A percentile compares a stretch with the other conserved stretches of the same genome.
phyloP scores from a whole-genome alignment of 257 asterid genomes.

The Cordia subcordata region DNA sequence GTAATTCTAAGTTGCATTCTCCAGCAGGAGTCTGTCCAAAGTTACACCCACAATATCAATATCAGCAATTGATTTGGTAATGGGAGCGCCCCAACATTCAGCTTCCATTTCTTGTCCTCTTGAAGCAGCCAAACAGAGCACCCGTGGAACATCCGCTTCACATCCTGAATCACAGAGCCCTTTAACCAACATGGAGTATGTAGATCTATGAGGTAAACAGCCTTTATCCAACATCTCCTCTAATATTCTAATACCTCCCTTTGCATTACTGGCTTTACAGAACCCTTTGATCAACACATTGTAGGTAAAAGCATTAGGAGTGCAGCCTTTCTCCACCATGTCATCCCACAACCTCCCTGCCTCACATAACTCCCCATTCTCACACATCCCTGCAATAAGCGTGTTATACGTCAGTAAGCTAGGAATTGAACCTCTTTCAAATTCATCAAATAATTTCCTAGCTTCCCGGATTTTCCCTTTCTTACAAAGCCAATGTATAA shows the following conservation, averaged over 20 bases:
- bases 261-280: constrained; percentile 60
- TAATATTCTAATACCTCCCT: constrained; percentile 57
- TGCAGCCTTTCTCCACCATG: constrained; percentile 71
- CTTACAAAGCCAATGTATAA: constrained; percentile 81
- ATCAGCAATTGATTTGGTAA: constrained; percentile 26
- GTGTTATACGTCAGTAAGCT: constrained; percentile 70
- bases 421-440: constrained; percentile 70
- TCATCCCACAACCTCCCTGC: constrained; percentile 96
- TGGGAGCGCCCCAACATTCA: constrained; percentile 37
- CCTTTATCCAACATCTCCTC: constrained; percentile 79
- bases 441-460: constrained; percentile 69
- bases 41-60: background rate
- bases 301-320: constrained; percentile 78
- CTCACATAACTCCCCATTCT: constrained; percentile 68
- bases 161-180: constrained; percentile 45
- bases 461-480: constrained; percentile 73
- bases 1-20: background rate
- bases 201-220: constrained; percentile 51
- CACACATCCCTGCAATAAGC: constrained; percentile 89
- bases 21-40: background rate
- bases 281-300: constrained; percentile 68
- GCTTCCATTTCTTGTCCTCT: constrained; percentile 25
- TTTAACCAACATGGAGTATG: constrained; percentile 53
- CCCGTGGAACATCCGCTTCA: constrained; percentile 34
- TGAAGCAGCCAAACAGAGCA: constrained; percentile 43